Base-by-base conservation (phyloP, 192 early-diverging fungal species). In the Jimgerdemannia lactiflua region DNA sequence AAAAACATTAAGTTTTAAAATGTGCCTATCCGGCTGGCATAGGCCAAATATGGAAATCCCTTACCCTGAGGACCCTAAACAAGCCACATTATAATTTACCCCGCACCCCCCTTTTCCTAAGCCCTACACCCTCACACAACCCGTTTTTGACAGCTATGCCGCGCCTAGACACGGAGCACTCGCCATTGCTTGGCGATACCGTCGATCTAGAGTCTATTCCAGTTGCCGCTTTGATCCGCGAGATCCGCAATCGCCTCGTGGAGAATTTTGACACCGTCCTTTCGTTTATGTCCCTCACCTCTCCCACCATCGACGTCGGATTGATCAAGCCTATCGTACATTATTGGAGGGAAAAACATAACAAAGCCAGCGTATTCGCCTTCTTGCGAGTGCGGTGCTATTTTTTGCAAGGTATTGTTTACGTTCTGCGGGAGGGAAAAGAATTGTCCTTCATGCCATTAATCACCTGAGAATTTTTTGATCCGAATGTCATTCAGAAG, bases 271-370 rank as follows among this genome's bases (percentile, higher is more conserved):
- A 82, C 43, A 82, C 77, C 18, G 76, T 77, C 3, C 70, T 82
- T 17, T 76, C 81, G 4, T 74, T 77, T 3, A 69, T 75, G 17
- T 75, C 76, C 39, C 59, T 82, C 9, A 75, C 74, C n/a, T 78
- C 77, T 10, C 82, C 79, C n/a, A 79, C 80, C 39, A 84, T 84
- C 70, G 76, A 84, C 64, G 59, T 84, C 43, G 70, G 74, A 3
- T 63, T 84, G 8, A 29, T 84, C 29, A 59, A 74, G 19, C 82
- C 82, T 8, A 80, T 84, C 20, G 79, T 84, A 18, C 78, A 66
- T 49, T 75, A 81, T 17, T 72, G 82, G 14, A 77, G 78, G 71
- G 77, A 78, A 10, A 39, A 77, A 18, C 73, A 70, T 69, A 79
- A 84, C 49, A 77, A 77, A 4, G 82, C 82, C 2, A 76, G 79